A percentile compares a stretch with the other conserved stretches of the same genome.
These are phyloP conservation scores for Batkoa obscura DNA, from an alignment of 371 early-diverging fungal genomes.

Conservation along the genomic window DNA sequence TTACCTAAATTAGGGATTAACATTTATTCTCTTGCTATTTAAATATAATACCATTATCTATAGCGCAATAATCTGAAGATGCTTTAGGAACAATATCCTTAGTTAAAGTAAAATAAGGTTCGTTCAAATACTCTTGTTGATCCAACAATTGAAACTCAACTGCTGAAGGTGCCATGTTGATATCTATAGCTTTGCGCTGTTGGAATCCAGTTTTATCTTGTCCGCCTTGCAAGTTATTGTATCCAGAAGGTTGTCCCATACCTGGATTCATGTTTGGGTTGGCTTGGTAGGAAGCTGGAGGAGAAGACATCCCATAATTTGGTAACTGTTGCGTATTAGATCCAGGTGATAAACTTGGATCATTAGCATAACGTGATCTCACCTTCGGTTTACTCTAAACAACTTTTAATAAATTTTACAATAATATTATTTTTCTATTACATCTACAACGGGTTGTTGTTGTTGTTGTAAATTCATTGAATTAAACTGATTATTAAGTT, in stretches of 20 bases:
- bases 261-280: not conserved
- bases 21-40: conserved; percentile 10
- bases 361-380: conserved; percentile 1
- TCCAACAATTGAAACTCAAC: conserved; percentile 60
- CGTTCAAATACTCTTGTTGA: conserved; percentile 35
- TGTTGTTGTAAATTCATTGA: too few species aligned
- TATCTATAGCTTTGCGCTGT: conserved; percentile 58
- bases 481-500: too few species aligned
- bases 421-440: too few species aligned
- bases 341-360: not conserved
- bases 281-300: not conserved
- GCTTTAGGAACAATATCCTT: conserved; percentile 50
- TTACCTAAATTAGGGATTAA: conserved; percentile 32
- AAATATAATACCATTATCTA: conserved; percentile 56
- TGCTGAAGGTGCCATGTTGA: conserved; percentile 84
- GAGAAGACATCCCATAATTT: not conserved
- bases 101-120: conserved; percentile 50
- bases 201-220: conserved; percentile 12
- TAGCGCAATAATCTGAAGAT: conserved; percentile 46
- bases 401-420: too few species aligned
- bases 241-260: not conserved
- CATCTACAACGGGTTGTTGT: too few species aligned
- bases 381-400: not conserved
- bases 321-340: not conserved
- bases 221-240: not conserved